phyloP scores from a whole-genome alignment of 129 eudicot genomes.

The Gnaphalium uliginosum region DNA sequence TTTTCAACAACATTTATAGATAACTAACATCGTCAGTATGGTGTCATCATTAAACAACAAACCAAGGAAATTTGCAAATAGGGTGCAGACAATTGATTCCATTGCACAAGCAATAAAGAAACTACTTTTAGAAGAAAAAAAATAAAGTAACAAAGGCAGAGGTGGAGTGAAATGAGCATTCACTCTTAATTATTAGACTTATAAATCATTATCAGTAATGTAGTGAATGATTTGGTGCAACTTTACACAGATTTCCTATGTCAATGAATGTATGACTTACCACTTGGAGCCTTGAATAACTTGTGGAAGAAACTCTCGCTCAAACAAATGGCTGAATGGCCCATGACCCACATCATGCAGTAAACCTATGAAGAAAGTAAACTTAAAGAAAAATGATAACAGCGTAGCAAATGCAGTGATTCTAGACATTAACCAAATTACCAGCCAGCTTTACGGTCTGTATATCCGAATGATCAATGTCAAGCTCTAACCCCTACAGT shows the following conservation, averaged over 20 bases:
- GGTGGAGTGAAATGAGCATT: conserved; percentile 15
- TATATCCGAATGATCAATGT: conserved; percentile 60
- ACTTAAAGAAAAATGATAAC: background rate
- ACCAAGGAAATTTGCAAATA: conserved; percentile 11
- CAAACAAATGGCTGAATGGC: conserved; percentile 95
- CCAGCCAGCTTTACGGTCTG: conserved; percentile 90
- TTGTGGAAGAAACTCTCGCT: conserved; percentile 77
- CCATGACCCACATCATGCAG: conserved; percentile 97
- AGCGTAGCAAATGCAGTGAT: background rate
- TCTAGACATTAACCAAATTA: conserved; percentile 31
- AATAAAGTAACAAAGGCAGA: conserved; percentile 15
- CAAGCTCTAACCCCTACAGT: conserved; percentile 78
- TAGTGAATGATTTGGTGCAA: background rate
- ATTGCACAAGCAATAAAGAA: background rate
- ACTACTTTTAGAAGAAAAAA: background rate
- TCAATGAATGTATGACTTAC: conserved; percentile 35
- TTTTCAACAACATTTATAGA: background rate
- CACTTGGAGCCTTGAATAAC: conserved; percentile 58
- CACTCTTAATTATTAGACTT: conserved; percentile 15
- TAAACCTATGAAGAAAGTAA: conserved; percentile 48
- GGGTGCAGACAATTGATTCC: conserved; percentile 20
- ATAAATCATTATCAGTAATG: background rate
- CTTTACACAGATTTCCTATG: conserved; percentile 2
- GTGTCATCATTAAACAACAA: conserved; percentile 15
- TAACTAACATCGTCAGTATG: background rate